Evolutionary conservation across 768 basidiomycete genomes (phyloP).

Genomic region (Boletus huronensis): DNA sequence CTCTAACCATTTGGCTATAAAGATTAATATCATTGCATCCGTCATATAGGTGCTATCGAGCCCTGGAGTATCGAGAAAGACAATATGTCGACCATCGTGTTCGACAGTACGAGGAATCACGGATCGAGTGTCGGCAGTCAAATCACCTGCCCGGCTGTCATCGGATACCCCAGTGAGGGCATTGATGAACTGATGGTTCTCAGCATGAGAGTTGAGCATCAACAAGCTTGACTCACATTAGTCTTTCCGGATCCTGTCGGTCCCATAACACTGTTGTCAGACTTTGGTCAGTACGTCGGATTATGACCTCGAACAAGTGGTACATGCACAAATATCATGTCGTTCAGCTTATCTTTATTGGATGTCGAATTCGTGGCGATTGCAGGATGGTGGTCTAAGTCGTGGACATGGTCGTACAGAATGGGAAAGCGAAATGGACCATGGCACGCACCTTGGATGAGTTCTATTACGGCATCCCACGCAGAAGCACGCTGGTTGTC

Average conservation of each 20-base stretch:
- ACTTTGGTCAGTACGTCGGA: neutral
- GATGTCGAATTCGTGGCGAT: too few species aligned
- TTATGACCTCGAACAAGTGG: neutral
- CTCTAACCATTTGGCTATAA: neutral
- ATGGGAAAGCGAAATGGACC: neutral
- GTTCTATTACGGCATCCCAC: neutral
- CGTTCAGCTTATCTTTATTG: neutral
- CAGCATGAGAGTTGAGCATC: too few species aligned
- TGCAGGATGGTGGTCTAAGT: neutral
- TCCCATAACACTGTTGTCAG: neutral
- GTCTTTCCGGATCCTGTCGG: constrained; percentile 8
- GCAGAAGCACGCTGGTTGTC: neutral
- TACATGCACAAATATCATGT: constrained; percentile 3
- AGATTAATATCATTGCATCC: neutral
- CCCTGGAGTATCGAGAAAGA: constrained; percentile 8
- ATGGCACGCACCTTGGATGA: neutral
- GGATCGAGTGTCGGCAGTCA: neutral
- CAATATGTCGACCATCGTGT: neutral
- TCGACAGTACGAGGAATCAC: neutral
- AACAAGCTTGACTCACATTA: neutral
- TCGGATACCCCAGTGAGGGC: neutral
- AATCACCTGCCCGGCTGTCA: too few species aligned
- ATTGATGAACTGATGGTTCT: constrained; percentile 2
- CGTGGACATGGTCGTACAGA: neutral
- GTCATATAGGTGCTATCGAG: neutral